phyloP scores from a whole-genome alignment of 805 yeast species.

The Saturnispora dispora region DNA sequence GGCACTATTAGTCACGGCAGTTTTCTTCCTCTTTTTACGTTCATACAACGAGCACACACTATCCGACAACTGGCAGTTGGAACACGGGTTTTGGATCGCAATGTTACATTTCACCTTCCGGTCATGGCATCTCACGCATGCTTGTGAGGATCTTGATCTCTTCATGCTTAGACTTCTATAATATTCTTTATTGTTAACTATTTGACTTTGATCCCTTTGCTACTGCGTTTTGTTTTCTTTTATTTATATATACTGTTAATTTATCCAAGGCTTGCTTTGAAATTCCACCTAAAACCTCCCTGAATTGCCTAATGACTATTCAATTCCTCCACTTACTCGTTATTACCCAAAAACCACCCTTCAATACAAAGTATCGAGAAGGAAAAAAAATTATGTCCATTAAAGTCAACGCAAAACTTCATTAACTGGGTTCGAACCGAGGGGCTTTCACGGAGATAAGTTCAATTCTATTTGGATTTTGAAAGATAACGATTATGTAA shows the following conservation, averaged over 20 bases:
- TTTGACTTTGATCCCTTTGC: too few relatives aligned
- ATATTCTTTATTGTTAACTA: neutral
- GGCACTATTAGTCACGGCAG: neutral
- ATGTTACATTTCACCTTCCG: conserved; percentile 74
- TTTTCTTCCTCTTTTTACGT: conserved; percentile 31
- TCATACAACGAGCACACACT: conserved; percentile 52
- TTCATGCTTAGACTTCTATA: conserved; percentile 18
- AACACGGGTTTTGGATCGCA: conserved; percentile 35
- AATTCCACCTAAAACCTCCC: too few relatives aligned
- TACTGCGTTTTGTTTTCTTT: too few relatives aligned
- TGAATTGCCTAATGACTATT: neutral
- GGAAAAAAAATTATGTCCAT: neutral
- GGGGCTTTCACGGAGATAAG: neutral
- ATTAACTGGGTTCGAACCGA: neutral
- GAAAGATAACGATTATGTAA: neutral
- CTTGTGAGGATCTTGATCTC: conserved; percentile 56
- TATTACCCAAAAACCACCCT: neutral
- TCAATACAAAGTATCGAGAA: neutral
- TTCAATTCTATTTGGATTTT: neutral
- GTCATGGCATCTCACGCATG: conserved; percentile 66
- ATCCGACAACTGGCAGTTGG: conserved; percentile 61
- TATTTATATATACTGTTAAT: too few relatives aligned
- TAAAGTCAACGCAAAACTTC: neutral
- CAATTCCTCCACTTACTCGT: neutral
- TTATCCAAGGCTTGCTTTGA: too few relatives aligned